Percentiles rank a stretch among this genome's conserved stretches.
These are phyloP conservation scores for Colletotrichum sublineola DNA, from an alignment of 2,329 filamentous ascomycete genomes.

Conservation along the genomic window DNA sequence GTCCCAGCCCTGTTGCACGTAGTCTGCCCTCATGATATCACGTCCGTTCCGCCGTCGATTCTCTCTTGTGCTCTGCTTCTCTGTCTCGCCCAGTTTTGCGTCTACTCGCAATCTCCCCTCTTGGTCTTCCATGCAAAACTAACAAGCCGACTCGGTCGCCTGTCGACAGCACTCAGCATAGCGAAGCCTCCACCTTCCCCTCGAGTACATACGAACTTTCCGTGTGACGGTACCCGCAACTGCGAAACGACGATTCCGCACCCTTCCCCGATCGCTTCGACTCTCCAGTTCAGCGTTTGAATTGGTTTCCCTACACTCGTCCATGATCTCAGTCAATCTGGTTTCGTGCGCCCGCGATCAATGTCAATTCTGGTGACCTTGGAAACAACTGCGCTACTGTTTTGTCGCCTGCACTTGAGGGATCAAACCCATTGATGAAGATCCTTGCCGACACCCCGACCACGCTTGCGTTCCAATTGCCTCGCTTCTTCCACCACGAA, in stretches of 20 bases:
- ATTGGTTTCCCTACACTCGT: constrained; percentile 20
- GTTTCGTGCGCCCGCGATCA: constrained; percentile 20
- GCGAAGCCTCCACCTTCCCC: constrained; percentile 39
- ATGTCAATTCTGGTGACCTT: constrained; percentile 29
- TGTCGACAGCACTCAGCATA: constrained; percentile 30
- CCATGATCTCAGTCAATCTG: constrained; percentile 17
- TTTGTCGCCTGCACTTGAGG: constrained; percentile 26
- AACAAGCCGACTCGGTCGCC: constrained; percentile 35
- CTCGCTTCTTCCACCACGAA: constrained; percentile 19
- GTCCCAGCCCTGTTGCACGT: constrained; percentile 41
- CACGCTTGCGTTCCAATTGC: constrained; percentile 23
- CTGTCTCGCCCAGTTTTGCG: constrained; percentile 11
- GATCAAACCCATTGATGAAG: constrained; percentile 28
- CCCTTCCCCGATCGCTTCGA: constrained; percentile 13
- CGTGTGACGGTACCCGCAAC: constrained; percentile 41
- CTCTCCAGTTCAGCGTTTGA: constrained; percentile 1
- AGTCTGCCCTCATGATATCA: constrained; percentile 40
- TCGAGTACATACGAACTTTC: constrained; percentile 40
- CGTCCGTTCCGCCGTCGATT: constrained; percentile 27
- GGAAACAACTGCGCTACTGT: constrained; percentile 19
- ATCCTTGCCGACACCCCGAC: constrained; percentile 14
- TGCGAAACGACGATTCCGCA: constrained; percentile 39
- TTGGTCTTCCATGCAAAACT: constrained; percentile 21
- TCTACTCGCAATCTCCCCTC: not conserved
- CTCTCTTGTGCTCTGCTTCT: constrained; percentile 30